Conservation (phyloP, 495 filamentous ascomycete species). For the Daldinia caldariorum region DNA sequence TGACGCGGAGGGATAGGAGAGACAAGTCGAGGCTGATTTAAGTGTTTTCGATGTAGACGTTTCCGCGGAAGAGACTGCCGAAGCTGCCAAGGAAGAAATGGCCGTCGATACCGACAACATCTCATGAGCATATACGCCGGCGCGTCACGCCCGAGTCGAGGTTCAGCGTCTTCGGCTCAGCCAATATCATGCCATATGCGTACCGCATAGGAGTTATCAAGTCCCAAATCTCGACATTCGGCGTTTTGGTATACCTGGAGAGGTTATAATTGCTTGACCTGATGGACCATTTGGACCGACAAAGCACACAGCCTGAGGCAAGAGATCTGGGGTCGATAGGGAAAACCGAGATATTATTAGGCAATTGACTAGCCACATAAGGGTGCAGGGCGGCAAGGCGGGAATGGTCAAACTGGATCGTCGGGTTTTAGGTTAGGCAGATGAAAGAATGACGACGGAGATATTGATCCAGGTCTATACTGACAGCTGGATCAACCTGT, state of each 20-base stretch:
- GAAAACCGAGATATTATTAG: background rate
- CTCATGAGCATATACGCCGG: constrained; percentile 14
- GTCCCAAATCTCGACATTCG: background rate
- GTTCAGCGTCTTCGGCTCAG: background rate
- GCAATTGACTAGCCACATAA: background rate
- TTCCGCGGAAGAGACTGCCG: constrained; percentile 11
- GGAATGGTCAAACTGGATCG: background rate
- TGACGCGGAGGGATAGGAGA: background rate
- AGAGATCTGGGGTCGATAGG: background rate
- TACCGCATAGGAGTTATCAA: background rate
- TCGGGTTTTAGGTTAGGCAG: background rate
- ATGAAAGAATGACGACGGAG: background rate
- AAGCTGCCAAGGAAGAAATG: constrained; percentile 29
- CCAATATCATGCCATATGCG: no score
- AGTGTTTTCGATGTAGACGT: constrained; percentile 17
- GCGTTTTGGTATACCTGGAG: background rate
- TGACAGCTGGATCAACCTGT: background rate
- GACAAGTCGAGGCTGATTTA: constrained; percentile 6
- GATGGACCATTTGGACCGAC: background rate
- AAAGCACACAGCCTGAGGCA: background rate
- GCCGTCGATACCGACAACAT: constrained; percentile 41
- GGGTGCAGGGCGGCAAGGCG: background rate
- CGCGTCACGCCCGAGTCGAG: background rate
- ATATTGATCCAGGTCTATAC: background rate
- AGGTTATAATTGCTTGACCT: background rate